phyloP scores from a whole-genome alignment of 352 stramenopile genomes.

The Pythium dissotocum region DNA sequence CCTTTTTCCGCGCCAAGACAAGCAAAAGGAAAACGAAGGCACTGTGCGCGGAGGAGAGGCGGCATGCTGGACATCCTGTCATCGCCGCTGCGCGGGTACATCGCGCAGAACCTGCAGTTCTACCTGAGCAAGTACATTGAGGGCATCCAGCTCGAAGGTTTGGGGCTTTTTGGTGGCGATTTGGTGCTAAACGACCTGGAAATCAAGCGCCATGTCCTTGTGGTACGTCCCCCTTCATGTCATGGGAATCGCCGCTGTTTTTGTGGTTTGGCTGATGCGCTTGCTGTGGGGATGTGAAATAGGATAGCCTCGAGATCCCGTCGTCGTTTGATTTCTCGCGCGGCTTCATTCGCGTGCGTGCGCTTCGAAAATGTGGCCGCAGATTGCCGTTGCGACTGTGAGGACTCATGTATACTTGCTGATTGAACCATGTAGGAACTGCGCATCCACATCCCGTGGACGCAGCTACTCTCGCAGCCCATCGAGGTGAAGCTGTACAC shows the following conservation, averaged over 20 bases:
- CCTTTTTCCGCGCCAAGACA: slow-evolving; percentile 1
- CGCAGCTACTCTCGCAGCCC: slow-evolving; percentile 81
- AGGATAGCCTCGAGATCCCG: slow-evolving; percentile 84
- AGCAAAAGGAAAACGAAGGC: background rate
- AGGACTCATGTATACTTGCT: background rate
- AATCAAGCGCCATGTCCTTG: slow-evolving; percentile 87
- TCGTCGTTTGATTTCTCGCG: slow-evolving; percentile 87
- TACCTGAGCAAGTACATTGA: slow-evolving; percentile 91
- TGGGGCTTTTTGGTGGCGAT: slow-evolving; percentile 84
- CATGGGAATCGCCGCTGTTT: slow-evolving; percentile 17
- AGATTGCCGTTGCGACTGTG: background rate
- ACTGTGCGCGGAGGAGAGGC: background rate
- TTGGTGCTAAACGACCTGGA: slow-evolving; percentile 88
- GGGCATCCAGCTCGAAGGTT: slow-evolving; percentile 83
- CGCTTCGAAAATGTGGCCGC: background rate
- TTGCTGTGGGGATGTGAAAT: background rate
- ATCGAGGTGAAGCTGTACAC: slow-evolving; percentile 90
- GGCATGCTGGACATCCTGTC: slow-evolving; percentile 85
- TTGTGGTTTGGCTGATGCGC: background rate
- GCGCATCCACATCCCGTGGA: slow-evolving; percentile 89
- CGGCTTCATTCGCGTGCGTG: slow-evolving; percentile 75
- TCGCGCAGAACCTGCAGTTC: slow-evolving; percentile 87
- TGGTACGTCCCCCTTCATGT: slow-evolving; percentile 2
- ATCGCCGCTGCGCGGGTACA: slow-evolving; percentile 81
- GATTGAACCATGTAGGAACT: slow-evolving; percentile 51